Evolutionary conservation across 2,329 filamentous ascomycete species (phyloP).

Genomic region (Phaeomoniella chlamydospora): DNA sequence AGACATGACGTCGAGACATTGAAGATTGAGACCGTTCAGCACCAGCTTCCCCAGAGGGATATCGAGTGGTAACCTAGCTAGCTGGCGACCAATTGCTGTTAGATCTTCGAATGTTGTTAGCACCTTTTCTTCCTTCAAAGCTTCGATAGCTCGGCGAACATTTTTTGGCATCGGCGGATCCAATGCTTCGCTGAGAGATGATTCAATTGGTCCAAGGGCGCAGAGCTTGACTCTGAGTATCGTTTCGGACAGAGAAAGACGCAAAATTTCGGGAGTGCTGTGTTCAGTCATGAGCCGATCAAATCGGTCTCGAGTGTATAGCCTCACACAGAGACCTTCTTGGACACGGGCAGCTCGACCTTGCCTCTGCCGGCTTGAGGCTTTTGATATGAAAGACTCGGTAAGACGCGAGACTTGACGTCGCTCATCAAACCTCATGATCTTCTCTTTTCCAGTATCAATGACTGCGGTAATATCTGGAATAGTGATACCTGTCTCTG

Average conservation of each 20-base stretch:
- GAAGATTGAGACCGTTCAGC: slow-evolving; percentile 71
- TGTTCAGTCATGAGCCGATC: slow-evolving; percentile 62
- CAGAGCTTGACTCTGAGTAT: slow-evolving; percentile 96
- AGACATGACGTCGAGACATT: slow-evolving; percentile 79
- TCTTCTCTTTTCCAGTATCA: slow-evolving; percentile 85
- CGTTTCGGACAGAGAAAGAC: slow-evolving; percentile 83
- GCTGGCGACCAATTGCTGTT: slow-evolving; percentile 71
- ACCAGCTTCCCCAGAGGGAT: slow-evolving; percentile 92
- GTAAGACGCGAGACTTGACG: slow-evolving; percentile 80
- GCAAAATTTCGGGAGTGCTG: slow-evolving; percentile 91
- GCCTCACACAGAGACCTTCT: slow-evolving; percentile 84
- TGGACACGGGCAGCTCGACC: slow-evolving; percentile 93
- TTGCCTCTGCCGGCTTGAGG: slow-evolving; percentile 88
- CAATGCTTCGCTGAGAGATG: slow-evolving; percentile 73
- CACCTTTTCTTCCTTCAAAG: slow-evolving; percentile 82
- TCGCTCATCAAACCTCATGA: slow-evolving; percentile 67
- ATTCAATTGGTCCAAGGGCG: slow-evolving; percentile 84
- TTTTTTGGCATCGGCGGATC: slow-evolving; percentile 87
- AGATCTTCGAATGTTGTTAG: slow-evolving; percentile 69
- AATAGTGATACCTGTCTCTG: slow-evolving; percentile 96
- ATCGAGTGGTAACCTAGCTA: slow-evolving; percentile 80
- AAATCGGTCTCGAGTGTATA: slow-evolving; percentile 83
- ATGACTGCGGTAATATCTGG: slow-evolving; percentile 95
- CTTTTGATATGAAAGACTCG: slow-evolving; percentile 87
- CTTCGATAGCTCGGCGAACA: slow-evolving; percentile 82